Conservation (phyloP, 139 green algal genomes). For the Yamagishiella unicocca region DNA sequence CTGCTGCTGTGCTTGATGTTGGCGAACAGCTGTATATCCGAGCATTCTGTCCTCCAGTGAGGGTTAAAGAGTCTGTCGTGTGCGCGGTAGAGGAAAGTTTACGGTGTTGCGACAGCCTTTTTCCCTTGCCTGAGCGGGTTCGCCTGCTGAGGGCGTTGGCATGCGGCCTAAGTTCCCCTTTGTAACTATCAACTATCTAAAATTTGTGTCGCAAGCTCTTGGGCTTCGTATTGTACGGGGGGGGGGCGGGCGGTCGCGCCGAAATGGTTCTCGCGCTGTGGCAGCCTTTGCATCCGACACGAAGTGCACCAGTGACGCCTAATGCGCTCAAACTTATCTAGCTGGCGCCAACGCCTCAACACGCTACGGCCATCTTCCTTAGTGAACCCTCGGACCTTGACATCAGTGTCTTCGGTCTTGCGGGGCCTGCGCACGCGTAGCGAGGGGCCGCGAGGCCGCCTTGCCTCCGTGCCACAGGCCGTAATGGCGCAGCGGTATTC, state of each 20-base stretch:
- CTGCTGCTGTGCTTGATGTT: no score
- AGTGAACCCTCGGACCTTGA: not conserved
- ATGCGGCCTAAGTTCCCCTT: no score
- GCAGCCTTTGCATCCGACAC: no score
- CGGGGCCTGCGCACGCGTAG: not conserved
- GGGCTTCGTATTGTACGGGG: not conserved
- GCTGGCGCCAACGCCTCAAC: not conserved
- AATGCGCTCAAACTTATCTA: not conserved
- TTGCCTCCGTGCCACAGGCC: not conserved
- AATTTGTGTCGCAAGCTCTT: not conserved
- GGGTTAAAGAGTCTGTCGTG: no score
- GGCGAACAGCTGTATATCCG: no score
- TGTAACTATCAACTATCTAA: no score
- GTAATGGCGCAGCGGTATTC: conserved; percentile 38
- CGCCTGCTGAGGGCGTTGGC: no score
- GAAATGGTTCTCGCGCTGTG: no score
- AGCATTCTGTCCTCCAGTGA: no score
- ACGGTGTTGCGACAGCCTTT: no score
- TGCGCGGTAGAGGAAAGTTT: no score
- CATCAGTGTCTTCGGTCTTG: conserved; percentile 16
- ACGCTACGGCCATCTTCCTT: not conserved
- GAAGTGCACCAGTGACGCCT: not conserved
- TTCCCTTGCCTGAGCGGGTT: no score
- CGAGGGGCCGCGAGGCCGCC: conserved; percentile 43
- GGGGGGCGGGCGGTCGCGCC: not conserved